A percentile compares a stretch with the other conserved stretches of the same genome.
Conservation (phyloP, 2,329 filamentous ascomycete genomes). For the Phaeoacremonium minimum region DNA sequence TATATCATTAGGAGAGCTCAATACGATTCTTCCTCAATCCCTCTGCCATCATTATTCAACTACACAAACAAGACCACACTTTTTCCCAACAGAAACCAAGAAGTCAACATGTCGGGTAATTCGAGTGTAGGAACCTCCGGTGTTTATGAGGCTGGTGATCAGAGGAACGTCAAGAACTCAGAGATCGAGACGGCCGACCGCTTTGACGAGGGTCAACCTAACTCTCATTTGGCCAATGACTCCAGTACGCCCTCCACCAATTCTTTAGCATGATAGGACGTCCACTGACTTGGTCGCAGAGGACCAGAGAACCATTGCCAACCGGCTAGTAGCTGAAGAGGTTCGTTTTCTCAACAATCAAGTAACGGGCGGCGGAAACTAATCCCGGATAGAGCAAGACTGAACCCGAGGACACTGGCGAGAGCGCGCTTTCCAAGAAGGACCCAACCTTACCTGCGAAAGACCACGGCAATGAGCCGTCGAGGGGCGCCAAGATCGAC, state of each 20-base stretch:
- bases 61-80: no score
- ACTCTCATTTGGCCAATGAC: slow-evolving; percentile 66
- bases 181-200: slow-evolving; percentile 46
- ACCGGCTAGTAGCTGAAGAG: slow-evolving; percentile 61
- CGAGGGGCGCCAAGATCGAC: slow-evolving; percentile 68
- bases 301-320: slow-evolving; percentile 68
- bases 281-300: no score
- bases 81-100: no score
- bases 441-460: slow-evolving; percentile 69
- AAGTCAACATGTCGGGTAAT: slow-evolving; percentile 27
- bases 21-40: no score
- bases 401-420: slow-evolving; percentile 34
- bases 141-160: slow-evolving; percentile 75
- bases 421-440: slow-evolving; percentile 41
- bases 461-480: slow-evolving; percentile 69
- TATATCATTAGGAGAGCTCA: no score
- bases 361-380: no score
- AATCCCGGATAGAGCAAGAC: no score
- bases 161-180: slow-evolving; percentile 58
- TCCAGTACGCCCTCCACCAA: slow-evolving; percentile 53
- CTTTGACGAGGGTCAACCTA: slow-evolving; percentile 67
- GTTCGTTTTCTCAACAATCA: no score
- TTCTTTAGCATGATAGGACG: neutral
- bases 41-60: no score
- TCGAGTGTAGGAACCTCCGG: slow-evolving; percentile 63